These are phyloP conservation scores for Colletotrichum nymphaeae DNA, from an alignment of 2,329 filamentous ascomycete genomes.

Conservation along the genomic window DNA sequence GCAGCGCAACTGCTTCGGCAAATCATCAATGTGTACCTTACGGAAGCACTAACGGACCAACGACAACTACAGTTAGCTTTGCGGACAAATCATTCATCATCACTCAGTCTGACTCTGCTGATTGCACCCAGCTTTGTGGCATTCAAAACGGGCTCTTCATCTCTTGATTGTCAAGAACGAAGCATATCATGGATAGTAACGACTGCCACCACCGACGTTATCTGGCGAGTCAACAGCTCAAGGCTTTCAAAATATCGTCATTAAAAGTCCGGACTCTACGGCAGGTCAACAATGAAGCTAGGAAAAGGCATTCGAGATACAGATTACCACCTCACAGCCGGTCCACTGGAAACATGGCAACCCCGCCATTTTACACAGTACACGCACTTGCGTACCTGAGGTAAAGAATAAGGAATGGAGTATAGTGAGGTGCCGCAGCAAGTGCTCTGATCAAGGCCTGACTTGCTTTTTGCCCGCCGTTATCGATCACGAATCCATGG, in stretches of 20 bases:
- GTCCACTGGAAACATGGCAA: constrained; percentile 8
- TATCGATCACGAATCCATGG: constrained; percentile 23
- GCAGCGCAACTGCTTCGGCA: not conserved
- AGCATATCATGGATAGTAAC: not conserved
- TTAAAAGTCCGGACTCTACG: too few species aligned
- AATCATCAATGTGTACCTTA: not conserved
- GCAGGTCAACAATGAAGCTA: not conserved
- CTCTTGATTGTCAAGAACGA: not conserved
- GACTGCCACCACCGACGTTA: not conserved
- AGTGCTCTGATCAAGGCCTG: too few species aligned
- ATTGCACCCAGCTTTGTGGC: not conserved
- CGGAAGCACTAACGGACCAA: not conserved
- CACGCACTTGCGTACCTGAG: not conserved
- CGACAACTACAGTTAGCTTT: not conserved
- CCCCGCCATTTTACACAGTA: constrained; percentile 10
- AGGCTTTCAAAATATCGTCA: too few species aligned
- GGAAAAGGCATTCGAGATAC: not conserved
- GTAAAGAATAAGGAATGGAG: too few species aligned
- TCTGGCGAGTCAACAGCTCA: not conserved
- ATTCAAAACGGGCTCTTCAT: not conserved
- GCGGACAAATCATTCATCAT: not conserved
- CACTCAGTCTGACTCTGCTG: not conserved
- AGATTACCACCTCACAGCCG: constrained; percentile 17
- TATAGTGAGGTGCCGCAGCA: too few species aligned
- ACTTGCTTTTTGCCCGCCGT: constrained; percentile 16